phyloP scores from a whole-genome alignment of 495 filamentous ascomycete genomes.

The Friedmanniomyces simplex region DNA sequence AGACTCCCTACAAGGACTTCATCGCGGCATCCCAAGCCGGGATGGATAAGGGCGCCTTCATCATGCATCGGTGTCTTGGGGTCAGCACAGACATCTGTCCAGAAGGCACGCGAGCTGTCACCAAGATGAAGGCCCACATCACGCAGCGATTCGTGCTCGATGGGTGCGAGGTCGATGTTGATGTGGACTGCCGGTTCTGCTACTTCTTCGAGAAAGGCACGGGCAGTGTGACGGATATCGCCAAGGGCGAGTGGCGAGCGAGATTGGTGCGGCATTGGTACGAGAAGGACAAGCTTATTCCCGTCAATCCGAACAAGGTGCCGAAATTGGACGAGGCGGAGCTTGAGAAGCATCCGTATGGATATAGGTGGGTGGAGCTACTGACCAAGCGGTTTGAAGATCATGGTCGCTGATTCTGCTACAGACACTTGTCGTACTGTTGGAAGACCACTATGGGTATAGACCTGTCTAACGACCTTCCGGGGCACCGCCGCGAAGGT shows the following conservation, averaged over 20 bases:
- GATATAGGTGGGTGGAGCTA: constrained; percentile 11
- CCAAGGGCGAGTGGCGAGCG: constrained; percentile 20
- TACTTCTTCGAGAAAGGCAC: constrained; percentile 24
- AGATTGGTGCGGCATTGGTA: constrained; percentile 25
- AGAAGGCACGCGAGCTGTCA: constrained; percentile 21
- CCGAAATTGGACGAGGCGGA: constrained; percentile 16
- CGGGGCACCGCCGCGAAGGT: constrained; percentile 37
- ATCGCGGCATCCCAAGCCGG: constrained; percentile 21
- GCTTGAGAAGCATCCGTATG: constrained; percentile 17
- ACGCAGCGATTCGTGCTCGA: constrained; percentile 26
- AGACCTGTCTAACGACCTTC: constrained; percentile 37
- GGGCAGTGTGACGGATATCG: not conserved
- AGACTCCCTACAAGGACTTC: constrained; percentile 19
- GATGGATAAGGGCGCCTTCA: constrained; percentile 21
- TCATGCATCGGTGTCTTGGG: constrained; percentile 26
- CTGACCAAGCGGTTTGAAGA: not conserved
- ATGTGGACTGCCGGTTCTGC: constrained; percentile 27
- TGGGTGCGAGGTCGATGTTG: constrained; percentile 23
- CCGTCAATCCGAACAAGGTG: constrained; percentile 21
- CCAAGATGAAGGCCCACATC: constrained; percentile 29
- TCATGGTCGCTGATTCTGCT: constrained; percentile 4
- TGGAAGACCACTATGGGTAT: constrained; percentile 38
- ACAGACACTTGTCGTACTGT: constrained; percentile 32
- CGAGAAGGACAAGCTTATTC: constrained; percentile 26
- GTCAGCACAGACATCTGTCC: constrained; percentile 24